These are phyloP conservation scores for Trifolium repens DNA, from an alignment of 306 rosid species.

Conservation along the genomic window DNA sequence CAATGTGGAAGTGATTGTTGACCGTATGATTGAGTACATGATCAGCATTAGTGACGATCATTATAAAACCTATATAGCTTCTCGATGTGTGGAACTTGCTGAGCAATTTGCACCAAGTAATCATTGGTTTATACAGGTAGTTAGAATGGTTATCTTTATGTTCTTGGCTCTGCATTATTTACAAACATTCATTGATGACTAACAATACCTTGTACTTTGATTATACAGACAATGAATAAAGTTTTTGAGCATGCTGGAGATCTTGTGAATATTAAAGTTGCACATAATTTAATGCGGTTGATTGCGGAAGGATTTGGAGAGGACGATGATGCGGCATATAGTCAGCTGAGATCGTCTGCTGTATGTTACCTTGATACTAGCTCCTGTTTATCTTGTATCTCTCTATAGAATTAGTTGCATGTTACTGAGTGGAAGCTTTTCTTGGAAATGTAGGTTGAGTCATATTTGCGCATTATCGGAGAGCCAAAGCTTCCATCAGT, in stretches of 20 bases:
- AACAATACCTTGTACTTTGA: conserved; percentile 28
- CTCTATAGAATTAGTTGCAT: background rate
- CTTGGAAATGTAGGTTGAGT: conserved; percentile 70
- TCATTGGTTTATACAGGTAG: conserved; percentile 98
- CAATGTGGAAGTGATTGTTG: conserved; percentile 98
- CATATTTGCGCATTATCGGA: conserved; percentile 79
- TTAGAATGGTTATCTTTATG: conserved; percentile 13
- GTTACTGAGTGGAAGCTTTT: conserved; percentile 34
- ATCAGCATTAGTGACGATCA: conserved; percentile 86
- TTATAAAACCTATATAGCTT: conserved; percentile 91
- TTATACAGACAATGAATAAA: conserved; percentile 92
- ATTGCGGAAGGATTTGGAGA: conserved; percentile 99
- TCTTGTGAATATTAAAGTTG: conserved; percentile 93
- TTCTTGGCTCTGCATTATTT: conserved; percentile 30
- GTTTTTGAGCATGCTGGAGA: conserved; percentile 99
- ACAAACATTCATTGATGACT: conserved; percentile 3
- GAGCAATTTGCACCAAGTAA: conserved; percentile 98
- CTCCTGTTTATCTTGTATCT: conserved; percentile 25
- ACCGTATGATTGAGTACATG: conserved; percentile 94
- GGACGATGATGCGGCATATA: conserved; percentile 80
- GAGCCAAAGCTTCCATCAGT: conserved; percentile 94
- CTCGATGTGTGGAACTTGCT: conserved; percentile 95
- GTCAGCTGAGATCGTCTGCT: conserved; percentile 95
- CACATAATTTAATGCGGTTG: conserved; percentile 96
- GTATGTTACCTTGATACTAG: conserved; percentile 60